Base-by-base conservation (phyloP, 164 flowering plant species). In the Chimonanthus salicifolius region DNA sequence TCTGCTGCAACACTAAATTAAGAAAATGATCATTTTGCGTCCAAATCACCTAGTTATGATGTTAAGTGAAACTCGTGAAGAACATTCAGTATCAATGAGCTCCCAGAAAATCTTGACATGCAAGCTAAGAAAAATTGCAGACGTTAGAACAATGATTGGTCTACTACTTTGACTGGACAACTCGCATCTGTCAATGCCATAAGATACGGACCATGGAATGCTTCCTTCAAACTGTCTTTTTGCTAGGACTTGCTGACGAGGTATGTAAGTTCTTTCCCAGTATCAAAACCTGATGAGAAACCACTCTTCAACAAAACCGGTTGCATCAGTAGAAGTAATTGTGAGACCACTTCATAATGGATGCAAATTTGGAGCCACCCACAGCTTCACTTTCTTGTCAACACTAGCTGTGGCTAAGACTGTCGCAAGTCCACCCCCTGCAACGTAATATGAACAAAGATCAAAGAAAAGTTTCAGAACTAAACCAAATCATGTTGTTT, bases 331-430 rank as follows among this genome's bases (percentile, higher is more conserved):
- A 33, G 33, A n/a, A 54, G 60, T 54, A 3, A 11, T 5, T 54
- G 16, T 54, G 16, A 54, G 60, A 54, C 16, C 11, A 54, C 11
- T 70, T 73, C 67, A 82, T 71, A 74, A 78, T 49, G 77, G 72
- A 45, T 72, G 69, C 4, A 78, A 69, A 4, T 82, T 49, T 7
- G 98, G 98, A 70, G 97, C 84, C 58, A 80, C 80, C 99, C 99
- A 94, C 69, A 92, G 71, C 86, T 94, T 94, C 70, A 94, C 98
- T 81, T 90, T 94, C 86, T 91, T 92, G 86, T 94, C 99, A 47
- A 67, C 77, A 79, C 99, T 84, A 47, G 94, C 81, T 1, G 97
- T 90, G 46, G 96, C 99, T 73, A 92, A 81, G 62, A 92, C 71
- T 73, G 76, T 69, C 20, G 78, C 74, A 69, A 77, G 71, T 49